phyloP scores from a whole-genome alignment of 73 alveolate species.

The Paraurostyla sp. region DNA sequence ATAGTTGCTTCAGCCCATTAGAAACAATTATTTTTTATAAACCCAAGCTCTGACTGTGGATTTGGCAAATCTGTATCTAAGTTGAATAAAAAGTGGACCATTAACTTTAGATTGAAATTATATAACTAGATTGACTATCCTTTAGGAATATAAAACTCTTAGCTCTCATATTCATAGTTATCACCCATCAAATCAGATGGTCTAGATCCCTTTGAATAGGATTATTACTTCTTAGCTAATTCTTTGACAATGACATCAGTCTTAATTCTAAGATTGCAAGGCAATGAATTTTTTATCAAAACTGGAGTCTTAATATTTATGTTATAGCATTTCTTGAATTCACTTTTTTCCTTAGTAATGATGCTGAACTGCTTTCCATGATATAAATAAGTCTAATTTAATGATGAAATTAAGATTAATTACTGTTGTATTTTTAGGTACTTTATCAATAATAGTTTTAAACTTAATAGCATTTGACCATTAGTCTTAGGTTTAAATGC shows the following conservation, averaged over 20 bases:
- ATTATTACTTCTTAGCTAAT: not conserved
- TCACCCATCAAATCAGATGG: too few relatives aligned
- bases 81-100: constrained; percentile 14
- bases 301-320: constrained; percentile 60
- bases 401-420: not conserved
- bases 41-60: not conserved
- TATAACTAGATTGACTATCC: constrained; percentile 25
- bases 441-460: constrained; percentile 24
- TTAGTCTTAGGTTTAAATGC: not conserved
- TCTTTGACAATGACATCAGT: not conserved
- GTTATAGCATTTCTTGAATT: constrained; percentile 22
- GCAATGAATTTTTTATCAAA: constrained; percentile 53
- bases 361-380: constrained; percentile 58
- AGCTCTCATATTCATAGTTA: constrained; percentile 7
- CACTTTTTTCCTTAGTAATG: constrained; percentile 54
- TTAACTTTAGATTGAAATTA: constrained; percentile 14
- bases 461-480: constrained; percentile 60
- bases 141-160: constrained; percentile 12
- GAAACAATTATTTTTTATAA: not conserved
- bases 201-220: too few relatives aligned
- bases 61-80: constrained; percentile 4
- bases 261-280: constrained; percentile 44
- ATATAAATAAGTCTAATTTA: constrained; percentile 32
- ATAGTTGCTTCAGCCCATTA: constrained; percentile 27
- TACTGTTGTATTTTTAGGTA: constrained; percentile 36